Evolutionary conservation across 305 asterid genomes (phyloP).

Genomic region (Ilex paraguariensis): DNA sequence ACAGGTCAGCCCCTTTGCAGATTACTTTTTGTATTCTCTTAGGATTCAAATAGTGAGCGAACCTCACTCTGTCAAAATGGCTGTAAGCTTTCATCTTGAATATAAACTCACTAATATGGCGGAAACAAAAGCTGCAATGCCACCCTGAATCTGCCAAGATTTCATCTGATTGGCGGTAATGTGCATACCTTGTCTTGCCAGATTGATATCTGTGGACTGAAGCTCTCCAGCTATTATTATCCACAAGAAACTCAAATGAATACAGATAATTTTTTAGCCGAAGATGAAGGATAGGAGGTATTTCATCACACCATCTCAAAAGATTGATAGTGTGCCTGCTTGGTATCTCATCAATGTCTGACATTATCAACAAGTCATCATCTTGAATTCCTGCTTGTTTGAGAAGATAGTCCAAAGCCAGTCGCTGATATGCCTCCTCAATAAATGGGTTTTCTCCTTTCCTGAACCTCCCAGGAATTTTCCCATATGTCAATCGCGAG

Average conservation of each 20-base stretch:
- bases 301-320: conserved; percentile 58
- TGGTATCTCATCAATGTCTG: conserved; percentile 59
- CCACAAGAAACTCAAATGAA: conserved; percentile 43
- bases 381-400: conserved; percentile 50
- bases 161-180: conserved; percentile 46
- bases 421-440: conserved; percentile 58
- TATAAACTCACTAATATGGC: conserved; percentile 42
- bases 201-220: conserved; percentile 43
- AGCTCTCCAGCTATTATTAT: conserved; percentile 56
- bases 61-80: conserved; percentile 54
- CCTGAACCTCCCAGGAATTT: conserved; percentile 44
- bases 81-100: conserved; percentile 79
- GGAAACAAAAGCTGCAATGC: conserved; percentile 70
- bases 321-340: conserved; percentile 50
- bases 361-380: conserved; percentile 60
- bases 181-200: conserved; percentile 51
- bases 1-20: conserved; percentile 54
- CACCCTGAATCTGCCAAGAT: conserved; percentile 54
- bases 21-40: conserved; percentile 54
- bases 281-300: conserved; percentile 53
- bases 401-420: conserved; percentile 53
- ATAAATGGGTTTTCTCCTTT: conserved; percentile 56
- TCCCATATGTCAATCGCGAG: conserved; percentile 47
- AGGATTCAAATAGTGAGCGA: conserved; percentile 49
- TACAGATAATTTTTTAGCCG: conserved; percentile 47